Conservation (phyloP, 2,329 filamentous ascomycete species). For the Neoscytalidium dimidiatum region DNA sequence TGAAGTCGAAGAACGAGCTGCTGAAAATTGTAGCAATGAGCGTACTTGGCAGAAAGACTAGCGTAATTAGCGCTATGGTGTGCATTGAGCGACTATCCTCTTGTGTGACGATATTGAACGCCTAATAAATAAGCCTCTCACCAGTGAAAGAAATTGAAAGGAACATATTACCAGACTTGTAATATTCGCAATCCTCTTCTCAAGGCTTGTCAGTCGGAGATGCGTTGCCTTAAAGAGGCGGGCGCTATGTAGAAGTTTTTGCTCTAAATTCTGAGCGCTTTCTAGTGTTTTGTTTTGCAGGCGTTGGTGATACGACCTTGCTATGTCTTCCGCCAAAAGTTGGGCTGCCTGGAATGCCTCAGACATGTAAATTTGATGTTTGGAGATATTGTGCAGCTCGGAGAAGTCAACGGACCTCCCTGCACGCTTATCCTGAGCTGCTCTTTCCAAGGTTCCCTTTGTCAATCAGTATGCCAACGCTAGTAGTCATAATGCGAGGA, state of each 20-base stretch:
- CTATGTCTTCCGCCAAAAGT: conserved; percentile 30
- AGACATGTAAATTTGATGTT: conserved; percentile 39
- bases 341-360: conserved; percentile 37
- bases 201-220: conserved; percentile 35
- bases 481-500: background rate
- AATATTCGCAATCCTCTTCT: conserved; percentile 40
- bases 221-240: conserved; percentile 37
- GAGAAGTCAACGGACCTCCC: conserved; percentile 29
- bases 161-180: conserved; percentile 31
- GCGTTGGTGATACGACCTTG: conserved; percentile 21
- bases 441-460: conserved; percentile 28
- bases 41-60: conserved; percentile 46
- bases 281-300: background rate
- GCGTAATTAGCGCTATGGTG: conserved; percentile 46
- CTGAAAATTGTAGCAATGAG: conserved; percentile 35
- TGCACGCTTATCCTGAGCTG: conserved; percentile 24
- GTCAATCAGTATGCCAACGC: conserved; percentile 10
- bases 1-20: conserved; percentile 30
- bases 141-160: background rate
- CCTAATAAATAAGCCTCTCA: conserved; percentile 9
- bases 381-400: conserved; percentile 41
- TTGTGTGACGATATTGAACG: conserved; percentile 44
- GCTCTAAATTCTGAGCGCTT: conserved; percentile 18
- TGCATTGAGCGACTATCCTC: conserved; percentile 48
- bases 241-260: conserved; percentile 25